Evolutionary conservation across 1,284 basidiomycete genomes (phyloP).

Genomic region (Veloboletus limbatus): DNA sequence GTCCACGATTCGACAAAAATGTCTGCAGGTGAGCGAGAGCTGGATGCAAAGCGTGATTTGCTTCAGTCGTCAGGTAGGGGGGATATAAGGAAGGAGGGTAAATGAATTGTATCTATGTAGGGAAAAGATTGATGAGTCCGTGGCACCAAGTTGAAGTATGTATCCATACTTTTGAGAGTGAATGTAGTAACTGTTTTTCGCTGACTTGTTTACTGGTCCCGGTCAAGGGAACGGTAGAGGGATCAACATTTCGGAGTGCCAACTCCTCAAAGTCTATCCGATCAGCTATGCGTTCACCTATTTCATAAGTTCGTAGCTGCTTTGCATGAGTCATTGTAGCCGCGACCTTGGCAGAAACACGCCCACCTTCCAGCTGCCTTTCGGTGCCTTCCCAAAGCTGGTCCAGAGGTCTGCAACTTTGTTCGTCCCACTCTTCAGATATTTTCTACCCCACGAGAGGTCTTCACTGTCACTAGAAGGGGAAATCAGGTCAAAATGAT

Average conservation of each 20-base stretch:
- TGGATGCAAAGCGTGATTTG: conserved; percentile 17
- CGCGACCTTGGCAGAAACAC: background rate
- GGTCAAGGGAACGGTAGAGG: conserved; percentile 41
- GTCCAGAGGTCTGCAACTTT: conserved; percentile 61
- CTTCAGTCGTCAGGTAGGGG: conserved; percentile 7
- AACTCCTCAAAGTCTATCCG: conserved; percentile 75
- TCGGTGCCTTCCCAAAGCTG: conserved; percentile 57
- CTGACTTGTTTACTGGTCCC: conserved; percentile 17
- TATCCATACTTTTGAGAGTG: conserved; percentile 11
- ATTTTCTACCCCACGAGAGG: conserved; percentile 15
- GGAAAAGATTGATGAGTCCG: background rate
- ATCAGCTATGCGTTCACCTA: conserved; percentile 66
- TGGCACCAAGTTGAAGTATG: background rate
- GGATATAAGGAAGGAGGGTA: conserved; percentile 58
- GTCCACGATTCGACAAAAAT: conserved; percentile 53
- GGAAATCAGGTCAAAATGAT: conserved; percentile 42
- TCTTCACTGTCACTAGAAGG: conserved; percentile 6
- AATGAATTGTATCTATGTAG: conserved; percentile 58
- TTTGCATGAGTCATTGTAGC: conserved; percentile 5
- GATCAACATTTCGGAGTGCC: conserved; percentile 65
- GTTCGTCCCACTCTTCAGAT: conserved; percentile 42
- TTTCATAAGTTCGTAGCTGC: conserved; percentile 56
- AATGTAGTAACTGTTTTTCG: conserved; percentile 3
- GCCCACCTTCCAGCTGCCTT: conserved; percentile 67
- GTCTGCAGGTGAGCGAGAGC: conserved; percentile 53